These are phyloP conservation scores for Phytopythium boreale DNA, from an alignment of 352 stramenopile species.

Conservation along the genomic window DNA sequence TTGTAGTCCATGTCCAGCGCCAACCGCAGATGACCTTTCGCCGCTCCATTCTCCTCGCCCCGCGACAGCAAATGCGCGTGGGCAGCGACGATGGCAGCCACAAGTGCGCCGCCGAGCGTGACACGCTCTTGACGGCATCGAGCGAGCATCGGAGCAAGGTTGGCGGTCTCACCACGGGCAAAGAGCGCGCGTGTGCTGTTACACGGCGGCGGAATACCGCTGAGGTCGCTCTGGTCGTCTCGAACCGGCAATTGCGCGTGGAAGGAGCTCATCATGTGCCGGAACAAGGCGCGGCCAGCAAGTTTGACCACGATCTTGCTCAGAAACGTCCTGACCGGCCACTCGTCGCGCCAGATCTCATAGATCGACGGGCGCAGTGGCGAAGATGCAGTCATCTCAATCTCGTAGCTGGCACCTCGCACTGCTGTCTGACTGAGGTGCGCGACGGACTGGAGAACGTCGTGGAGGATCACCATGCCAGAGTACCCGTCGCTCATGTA, in stretches of 20 bases:
- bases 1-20: conserved; percentile 32
- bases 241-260: conserved; percentile 14
- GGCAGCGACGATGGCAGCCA: conserved; percentile 16
- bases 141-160: conserved; percentile 17
- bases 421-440: conserved; percentile 3
- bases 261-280: conserved; percentile 14
- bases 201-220: conserved; percentile 6
- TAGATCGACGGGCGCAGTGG: conserved; percentile 25
- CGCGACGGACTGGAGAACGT: conserved; percentile 24
- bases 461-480: conserved; percentile 30
- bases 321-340: conserved; percentile 1
- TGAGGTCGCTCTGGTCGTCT: conserved; percentile 25
- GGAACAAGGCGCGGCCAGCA: conserved; percentile 15
- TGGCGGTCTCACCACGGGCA: conserved; percentile 15
- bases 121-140: conserved; percentile 29
- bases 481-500: conserved; percentile 42
- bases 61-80: conserved; percentile 19
- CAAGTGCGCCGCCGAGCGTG: conserved; percentile 30
- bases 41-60: conserved; percentile 10
- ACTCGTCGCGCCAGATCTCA: conserved; percentile 13
- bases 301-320: conserved; percentile 16
- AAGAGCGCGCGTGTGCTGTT: conserved; percentile 28
- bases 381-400: background rate
- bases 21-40: conserved; percentile 31
- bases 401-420: background rate